Evolutionary conservation across 1,139 yeast genomes (phyloP).

Genomic region (Geotrichum phurueaensis): DNA sequence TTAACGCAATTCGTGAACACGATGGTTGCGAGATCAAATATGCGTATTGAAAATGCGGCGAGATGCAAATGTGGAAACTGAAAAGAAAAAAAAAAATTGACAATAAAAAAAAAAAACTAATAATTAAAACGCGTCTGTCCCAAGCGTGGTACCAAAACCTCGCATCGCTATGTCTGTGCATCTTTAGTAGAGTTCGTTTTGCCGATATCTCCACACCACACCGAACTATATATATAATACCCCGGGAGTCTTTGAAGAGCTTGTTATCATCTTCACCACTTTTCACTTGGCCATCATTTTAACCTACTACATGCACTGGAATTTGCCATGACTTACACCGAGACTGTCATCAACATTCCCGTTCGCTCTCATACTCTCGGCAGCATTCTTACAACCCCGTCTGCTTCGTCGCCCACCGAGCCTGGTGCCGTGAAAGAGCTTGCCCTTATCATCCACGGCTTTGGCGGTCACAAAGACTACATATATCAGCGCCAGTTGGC

Average conservation of each 20-base stretch:
- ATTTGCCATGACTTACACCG: not conserved
- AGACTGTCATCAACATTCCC: slow-evolving; percentile 3
- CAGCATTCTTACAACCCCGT: slow-evolving; percentile 6
- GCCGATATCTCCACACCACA: not conserved
- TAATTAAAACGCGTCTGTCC: not conserved
- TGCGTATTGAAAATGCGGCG: not conserved
- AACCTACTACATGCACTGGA: not conserved
- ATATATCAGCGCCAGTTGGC: slow-evolving; percentile 17
- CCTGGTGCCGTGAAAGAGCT: not conserved
- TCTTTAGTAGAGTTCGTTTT: not conserved
- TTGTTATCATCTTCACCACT: too few relatives aligned
- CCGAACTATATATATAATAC: not conserved
- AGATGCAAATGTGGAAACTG: not conserved
- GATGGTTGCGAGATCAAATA: not conserved
- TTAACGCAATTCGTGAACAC: not conserved
- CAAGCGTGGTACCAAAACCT: not conserved
- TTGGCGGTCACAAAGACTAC: slow-evolving; percentile 19
- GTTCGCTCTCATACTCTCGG: not conserved
- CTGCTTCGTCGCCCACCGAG: not conserved
- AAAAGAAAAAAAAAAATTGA: not conserved
- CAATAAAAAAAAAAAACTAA: too few relatives aligned
- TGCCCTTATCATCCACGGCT: slow-evolving; percentile 16
- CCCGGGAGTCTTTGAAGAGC: not conserved
- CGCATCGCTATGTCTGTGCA: too few relatives aligned
- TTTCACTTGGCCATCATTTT: not conserved